Percentiles rank a stretch among this genome's conserved stretches.
phyloP scores from a whole-genome alignment of 2,329 filamentous ascomycete genomes.

The Atkinsonella texensis region DNA sequence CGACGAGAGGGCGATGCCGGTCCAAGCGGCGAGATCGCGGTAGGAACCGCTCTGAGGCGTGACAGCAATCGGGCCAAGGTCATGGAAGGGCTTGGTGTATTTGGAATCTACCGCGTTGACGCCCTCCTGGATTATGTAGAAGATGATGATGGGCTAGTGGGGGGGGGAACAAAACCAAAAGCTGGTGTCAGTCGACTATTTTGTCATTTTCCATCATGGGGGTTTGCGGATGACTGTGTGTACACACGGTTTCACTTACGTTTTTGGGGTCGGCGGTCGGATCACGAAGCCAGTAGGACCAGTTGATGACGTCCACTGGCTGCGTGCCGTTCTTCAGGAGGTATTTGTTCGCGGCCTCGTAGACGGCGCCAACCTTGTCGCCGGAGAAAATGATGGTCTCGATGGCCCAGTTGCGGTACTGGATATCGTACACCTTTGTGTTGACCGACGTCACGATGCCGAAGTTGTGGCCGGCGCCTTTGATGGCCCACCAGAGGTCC shows the following conservation, averaged over 20 bases:
- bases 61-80: constrained; percentile 25
- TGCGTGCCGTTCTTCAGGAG: constrained; percentile 30
- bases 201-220: not conserved
- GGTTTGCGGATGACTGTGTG: not conserved
- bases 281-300: constrained; percentile 34
- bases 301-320: constrained; percentile 34
- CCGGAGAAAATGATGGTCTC: constrained; percentile 32
- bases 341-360: constrained; percentile 31
- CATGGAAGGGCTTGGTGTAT: constrained; percentile 31
- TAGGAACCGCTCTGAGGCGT: constrained; percentile 27
- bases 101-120: constrained; percentile 24
- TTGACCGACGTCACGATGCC: constrained; percentile 41
- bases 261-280: constrained; percentile 28
- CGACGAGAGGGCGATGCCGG: constrained; percentile 23
- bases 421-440: constrained; percentile 35
- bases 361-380: constrained; percentile 21
- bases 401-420: constrained; percentile 28
- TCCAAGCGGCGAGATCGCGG: constrained; percentile 31
- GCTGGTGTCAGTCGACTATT: too few relatives aligned
- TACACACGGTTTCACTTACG: constrained; percentile 12
- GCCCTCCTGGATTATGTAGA: constrained; percentile 32
- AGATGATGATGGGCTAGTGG: constrained; percentile 19
- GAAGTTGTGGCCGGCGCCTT: constrained; percentile 48
- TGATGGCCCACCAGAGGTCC: constrained; percentile 46
- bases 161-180: too few relatives aligned